Conservation (phyloP, 2,329 filamentous ascomycete genomes). For the Colletotrichum sp. region DNA sequence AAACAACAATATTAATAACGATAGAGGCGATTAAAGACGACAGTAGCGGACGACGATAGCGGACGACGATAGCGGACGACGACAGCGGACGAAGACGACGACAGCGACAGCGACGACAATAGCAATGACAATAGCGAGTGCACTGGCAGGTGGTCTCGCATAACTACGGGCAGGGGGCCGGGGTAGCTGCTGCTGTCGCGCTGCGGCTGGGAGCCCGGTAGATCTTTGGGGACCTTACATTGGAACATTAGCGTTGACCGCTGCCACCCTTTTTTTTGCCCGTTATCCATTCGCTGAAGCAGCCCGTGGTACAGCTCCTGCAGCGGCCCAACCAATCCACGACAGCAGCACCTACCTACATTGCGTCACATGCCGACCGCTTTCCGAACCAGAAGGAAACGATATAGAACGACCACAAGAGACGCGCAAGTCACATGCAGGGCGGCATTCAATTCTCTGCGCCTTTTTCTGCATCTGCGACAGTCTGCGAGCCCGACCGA, state of each 20-base stretch:
- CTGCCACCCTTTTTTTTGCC: not conserved
- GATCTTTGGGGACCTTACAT: not conserved
- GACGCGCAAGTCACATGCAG: slow-evolving; percentile 10
- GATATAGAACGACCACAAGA: not conserved
- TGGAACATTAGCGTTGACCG: not conserved
- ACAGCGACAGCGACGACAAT: not conserved
- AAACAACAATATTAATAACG: not conserved
- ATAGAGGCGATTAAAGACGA: not conserved
- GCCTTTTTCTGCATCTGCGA: not conserved
- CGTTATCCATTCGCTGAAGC: not conserved
- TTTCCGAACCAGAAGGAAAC: not conserved
- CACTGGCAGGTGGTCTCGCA: not conserved
- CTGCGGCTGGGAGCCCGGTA: not conserved
- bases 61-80: not conserved
- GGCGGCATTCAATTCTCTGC: not conserved
- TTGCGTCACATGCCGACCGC: slow-evolving; percentile 26
- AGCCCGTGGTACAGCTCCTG: not conserved
- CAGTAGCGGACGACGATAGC: not conserved
- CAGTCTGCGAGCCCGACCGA: not conserved
- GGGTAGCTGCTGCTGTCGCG: not conserved
- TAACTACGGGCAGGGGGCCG: not conserved
- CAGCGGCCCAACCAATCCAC: slow-evolving; percentile 4
- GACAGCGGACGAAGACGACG: not conserved
- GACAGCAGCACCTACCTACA: not conserved
- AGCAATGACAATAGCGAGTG: not conserved